phyloP scores from a whole-genome alignment of 2,329 filamentous ascomycete species.

The Talaromyces sp. region DNA sequence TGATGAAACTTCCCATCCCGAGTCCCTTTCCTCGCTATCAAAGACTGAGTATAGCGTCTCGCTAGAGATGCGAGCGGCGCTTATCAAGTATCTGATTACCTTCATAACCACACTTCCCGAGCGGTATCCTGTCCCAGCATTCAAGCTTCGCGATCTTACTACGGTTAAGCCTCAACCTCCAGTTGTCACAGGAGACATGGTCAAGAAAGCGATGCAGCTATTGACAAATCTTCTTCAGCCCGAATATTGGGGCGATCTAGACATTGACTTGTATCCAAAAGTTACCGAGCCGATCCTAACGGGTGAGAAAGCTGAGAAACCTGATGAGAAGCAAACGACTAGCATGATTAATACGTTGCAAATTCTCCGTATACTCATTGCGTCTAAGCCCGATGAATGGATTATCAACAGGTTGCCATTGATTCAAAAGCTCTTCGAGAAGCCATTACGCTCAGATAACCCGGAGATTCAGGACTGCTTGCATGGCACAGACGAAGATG shows the following conservation, averaged over 20 bases:
- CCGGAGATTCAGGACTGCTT: conserved; percentile 91
- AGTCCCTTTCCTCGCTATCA: conserved; percentile 53
- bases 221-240: conserved; percentile 81
- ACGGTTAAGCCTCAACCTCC: conserved; percentile 49
- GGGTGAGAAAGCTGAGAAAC: conserved; percentile 77
- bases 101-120: conserved; percentile 91
- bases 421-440: conserved; percentile 85
- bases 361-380: conserved; percentile 83
- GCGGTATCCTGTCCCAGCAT: conserved; percentile 72
- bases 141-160: conserved; percentile 59
- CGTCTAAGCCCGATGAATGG: conserved; percentile 88
- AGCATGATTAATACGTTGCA: conserved; percentile 92
- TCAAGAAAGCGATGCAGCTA: conserved; percentile 77
- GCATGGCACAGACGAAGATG: conserved; percentile 68
- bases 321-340: conserved; percentile 79
- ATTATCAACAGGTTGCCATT: conserved; percentile 71
- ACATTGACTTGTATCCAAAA: conserved; percentile 86
- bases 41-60: conserved; percentile 67
- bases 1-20: conserved; percentile 59
- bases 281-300: conserved; percentile 82
- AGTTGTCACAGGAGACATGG: conserved; percentile 68
- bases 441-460: conserved; percentile 81
- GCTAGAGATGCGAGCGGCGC: conserved; percentile 65
- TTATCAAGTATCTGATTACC: conserved; percentile 92
- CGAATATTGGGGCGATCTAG: conserved; percentile 85